Evolutionary conservation across 2,329 filamentous ascomycete species (phyloP).

Genomic region (Alternaria longipes): DNA sequence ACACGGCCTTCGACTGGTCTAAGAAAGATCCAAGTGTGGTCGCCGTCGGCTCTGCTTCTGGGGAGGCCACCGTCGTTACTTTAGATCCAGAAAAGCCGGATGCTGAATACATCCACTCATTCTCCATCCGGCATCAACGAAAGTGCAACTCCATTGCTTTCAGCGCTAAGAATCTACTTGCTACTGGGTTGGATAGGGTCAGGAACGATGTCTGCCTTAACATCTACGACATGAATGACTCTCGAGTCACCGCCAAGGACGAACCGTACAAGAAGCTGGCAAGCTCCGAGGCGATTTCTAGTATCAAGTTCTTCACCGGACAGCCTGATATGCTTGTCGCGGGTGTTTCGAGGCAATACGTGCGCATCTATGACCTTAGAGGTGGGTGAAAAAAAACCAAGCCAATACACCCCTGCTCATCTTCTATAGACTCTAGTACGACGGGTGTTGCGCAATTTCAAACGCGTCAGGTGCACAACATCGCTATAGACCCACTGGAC

Average conservation of each 20-base stretch:
- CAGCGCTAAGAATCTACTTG: conserved; percentile 74
- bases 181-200: conserved; percentile 81
- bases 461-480: conserved; percentile 69
- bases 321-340: conserved; percentile 78
- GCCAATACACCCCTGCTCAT: conserved; percentile 21
- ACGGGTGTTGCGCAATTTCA: conserved; percentile 59
- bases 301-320: conserved; percentile 82
- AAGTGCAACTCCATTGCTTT: conserved; percentile 85
- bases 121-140: conserved; percentile 77
- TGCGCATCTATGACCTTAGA: conserved; percentile 81
- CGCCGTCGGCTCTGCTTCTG: conserved; percentile 77
- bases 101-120: conserved; percentile 64
- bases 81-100: conserved; percentile 69
- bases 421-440: conserved; percentile 49
- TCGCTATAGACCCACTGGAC: conserved; percentile 81
- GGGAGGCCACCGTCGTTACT: conserved; percentile 77
- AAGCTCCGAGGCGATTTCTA: conserved; percentile 77
- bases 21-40: conserved; percentile 70
- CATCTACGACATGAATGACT: conserved; percentile 77
- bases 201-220: conserved; percentile 84
- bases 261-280: conserved; percentile 65
- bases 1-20: conserved; percentile 73
- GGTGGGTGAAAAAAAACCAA: conserved; percentile 60
- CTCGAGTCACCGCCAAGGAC: conserved; percentile 61
- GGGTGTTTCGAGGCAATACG: conserved; percentile 77